A percentile compares a stretch with the other conserved stretches of the same genome.
Evolutionary conservation across 2,329 filamentous ascomycete genomes (phyloP).

Genomic region (Parafenestella ontariensis): DNA sequence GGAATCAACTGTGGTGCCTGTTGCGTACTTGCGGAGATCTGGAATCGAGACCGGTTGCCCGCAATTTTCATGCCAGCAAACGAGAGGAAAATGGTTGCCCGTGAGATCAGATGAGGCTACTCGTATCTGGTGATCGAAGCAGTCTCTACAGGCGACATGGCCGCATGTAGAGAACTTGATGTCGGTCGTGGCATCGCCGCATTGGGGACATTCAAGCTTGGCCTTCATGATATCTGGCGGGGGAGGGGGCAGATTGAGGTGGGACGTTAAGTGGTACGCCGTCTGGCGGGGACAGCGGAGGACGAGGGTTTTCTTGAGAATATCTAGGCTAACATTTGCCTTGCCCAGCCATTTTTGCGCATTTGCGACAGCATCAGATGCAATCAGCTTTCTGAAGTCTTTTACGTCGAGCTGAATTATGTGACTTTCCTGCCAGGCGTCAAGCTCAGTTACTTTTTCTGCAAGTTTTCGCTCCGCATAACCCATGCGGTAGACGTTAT

Average conservation of each 20-base stretch:
- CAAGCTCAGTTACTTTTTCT: slow-evolving; percentile 1
- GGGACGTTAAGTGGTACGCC: slow-evolving; percentile 2
- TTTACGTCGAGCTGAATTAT: neutral
- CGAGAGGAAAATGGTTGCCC: slow-evolving; percentile 7
- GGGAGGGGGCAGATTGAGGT: slow-evolving; percentile 1
- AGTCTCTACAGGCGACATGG: slow-evolving; percentile 23
- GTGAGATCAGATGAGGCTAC: slow-evolving; percentile 12
- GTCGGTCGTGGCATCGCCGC: slow-evolving; percentile 3
- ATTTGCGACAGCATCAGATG: neutral
- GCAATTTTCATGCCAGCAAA: slow-evolving; percentile 13
- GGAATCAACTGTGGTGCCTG: slow-evolving; percentile 4
- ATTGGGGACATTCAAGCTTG: neutral
- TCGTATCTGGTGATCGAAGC: slow-evolving; percentile 17
- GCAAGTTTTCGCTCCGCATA: slow-evolving; percentile 1
- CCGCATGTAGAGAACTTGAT: slow-evolving; percentile 11
- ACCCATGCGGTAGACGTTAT: neutral
- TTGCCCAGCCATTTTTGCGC: slow-evolving; percentile 1
- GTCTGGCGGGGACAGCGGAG: slow-evolving; percentile 2
- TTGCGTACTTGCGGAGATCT: slow-evolving; percentile 8
- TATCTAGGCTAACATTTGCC: slow-evolving; percentile 8
- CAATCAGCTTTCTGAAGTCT: slow-evolving; percentile 2
- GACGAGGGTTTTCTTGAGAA: slow-evolving; percentile 4
- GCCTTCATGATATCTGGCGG: neutral
- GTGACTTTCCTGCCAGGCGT: neutral
- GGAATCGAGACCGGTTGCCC: slow-evolving; percentile 3